A percentile compares a stretch with the other conserved stretches of the same genome.
Evolutionary conservation across 1,284 basidiomycete species (phyloP).

Genomic region (Trichosporon faecale): DNA sequence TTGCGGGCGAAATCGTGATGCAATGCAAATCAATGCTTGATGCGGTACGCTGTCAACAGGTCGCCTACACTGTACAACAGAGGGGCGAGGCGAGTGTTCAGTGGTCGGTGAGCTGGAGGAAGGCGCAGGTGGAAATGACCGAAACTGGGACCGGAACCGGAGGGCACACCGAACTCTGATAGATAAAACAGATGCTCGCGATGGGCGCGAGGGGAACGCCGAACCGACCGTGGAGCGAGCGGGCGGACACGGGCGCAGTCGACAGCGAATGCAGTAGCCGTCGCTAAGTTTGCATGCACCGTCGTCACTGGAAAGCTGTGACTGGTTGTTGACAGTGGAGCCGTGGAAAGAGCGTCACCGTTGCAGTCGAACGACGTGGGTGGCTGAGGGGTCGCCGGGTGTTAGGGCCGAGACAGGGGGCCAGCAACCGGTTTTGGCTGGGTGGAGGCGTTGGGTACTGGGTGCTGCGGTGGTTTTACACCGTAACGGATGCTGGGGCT

Average conservation of each 20-base stretch:
- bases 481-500: not conserved
- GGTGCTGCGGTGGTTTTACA: not conserved
- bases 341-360: not conserved
- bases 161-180: too few species aligned
- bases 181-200: not conserved
- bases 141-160: not conserved
- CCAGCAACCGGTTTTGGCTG: not conserved
- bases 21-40: not conserved
- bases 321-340: not conserved
- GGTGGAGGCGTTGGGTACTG: not conserved
- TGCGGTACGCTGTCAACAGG: not conserved
- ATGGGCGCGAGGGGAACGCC: not conserved
- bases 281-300: slow-evolving; percentile 7
- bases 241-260: not conserved
- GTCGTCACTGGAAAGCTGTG: slow-evolving; percentile 1
- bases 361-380: not conserved
- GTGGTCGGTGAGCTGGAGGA: not conserved
- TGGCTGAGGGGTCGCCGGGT: not conserved
- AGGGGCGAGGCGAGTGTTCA: not conserved
- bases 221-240: not conserved
- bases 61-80: slow-evolving; percentile 1
- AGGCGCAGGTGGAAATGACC: not conserved
- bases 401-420: not conserved
- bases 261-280: not conserved
- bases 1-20: not conserved